Base-by-base conservation (phyloP, 1,284 basidiomycete genomes). In the Fistulinella staudtii region DNA sequence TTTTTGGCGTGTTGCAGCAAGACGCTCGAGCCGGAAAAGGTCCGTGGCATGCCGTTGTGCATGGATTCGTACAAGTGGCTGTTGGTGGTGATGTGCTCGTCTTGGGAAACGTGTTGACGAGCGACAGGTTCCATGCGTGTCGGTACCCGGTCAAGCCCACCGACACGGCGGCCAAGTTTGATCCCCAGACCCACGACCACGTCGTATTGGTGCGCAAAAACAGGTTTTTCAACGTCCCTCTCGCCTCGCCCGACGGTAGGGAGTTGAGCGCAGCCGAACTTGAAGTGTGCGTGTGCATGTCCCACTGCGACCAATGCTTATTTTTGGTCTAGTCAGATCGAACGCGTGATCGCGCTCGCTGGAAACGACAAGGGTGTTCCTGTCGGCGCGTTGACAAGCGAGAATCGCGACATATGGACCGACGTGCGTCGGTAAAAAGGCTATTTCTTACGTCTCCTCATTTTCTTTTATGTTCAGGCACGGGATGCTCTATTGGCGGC, bases 41-140 rank as follows among this genome's bases (percentile, higher is more conserved):
- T 87, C 36, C 84, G 85, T 43, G 80, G 82, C 1, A 75, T 77
- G 14, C 91, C 94, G 2, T 72, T 99, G n/a, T 89, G 89, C 69
- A 95, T 95, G 89, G 76, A 75, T 3, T 93, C 92, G n/a, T 97
- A 95, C 79, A 85, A 91, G 66, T 94, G 92, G 85, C 76, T 93
- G 76, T 85, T 55, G 66, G 81, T 74, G n/a, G 21, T n/a, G n/a
- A n/a, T n/a, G n/a, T n/a, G n/a, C n/a, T n/a, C n/a, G n/a, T n/a
- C n/a, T n/a, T n/a, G n/a, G n/a, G n/a, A n/a, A n/a, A n/a, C n/a
- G n/a, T n/a, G n/a, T n/a, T n/a, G n/a, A n/a, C n/a, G n/a, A n/a
- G n/a, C n/a, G 17, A 14, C 8, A 86, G 84, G 17, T 97, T 99
- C 80, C 96, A 98, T 68, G 75, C 93, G 4, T 82, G 78, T 35